phyloP scores from a whole-genome alignment of 352 stramenopile species.

The Phytopythium chamaehyphon region DNA sequence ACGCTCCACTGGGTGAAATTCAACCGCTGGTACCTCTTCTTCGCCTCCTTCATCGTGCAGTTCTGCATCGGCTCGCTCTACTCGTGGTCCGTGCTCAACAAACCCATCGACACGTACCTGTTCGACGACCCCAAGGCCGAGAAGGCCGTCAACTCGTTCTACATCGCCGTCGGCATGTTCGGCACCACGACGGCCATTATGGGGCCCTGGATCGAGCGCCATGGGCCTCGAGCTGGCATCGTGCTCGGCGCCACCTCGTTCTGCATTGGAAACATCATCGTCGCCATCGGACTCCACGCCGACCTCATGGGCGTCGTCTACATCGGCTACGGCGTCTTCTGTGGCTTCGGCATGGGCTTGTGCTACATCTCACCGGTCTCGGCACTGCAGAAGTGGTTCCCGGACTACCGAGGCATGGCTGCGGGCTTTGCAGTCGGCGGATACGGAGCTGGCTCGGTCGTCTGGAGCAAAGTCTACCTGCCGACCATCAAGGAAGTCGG shows the following conservation, averaged over 20 bases:
- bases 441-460: slow-evolving; percentile 54
- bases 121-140: slow-evolving; percentile 42
- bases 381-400: slow-evolving; percentile 78
- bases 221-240: slow-evolving; percentile 46
- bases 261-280: slow-evolving; percentile 44
- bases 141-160: slow-evolving; percentile 70
- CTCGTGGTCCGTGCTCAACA: slow-evolving; percentile 76
- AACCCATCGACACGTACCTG: slow-evolving; percentile 50
- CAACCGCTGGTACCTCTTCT: slow-evolving; percentile 63
- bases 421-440: slow-evolving; percentile 64
- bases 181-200: slow-evolving; percentile 57
- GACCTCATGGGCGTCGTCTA: slow-evolving; percentile 48
- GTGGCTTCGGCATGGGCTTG: slow-evolving; percentile 57
- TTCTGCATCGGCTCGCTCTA: slow-evolving; percentile 77
- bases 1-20: slow-evolving; percentile 40
- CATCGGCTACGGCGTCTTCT: slow-evolving; percentile 64
- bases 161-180: slow-evolving; percentile 61
- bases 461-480: slow-evolving; percentile 66
- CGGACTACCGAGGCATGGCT: slow-evolving; percentile 62
- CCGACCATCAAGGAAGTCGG: slow-evolving; percentile 47
- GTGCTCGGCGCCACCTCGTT: slow-evolving; percentile 49
- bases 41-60: slow-evolving; percentile 52
- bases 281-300: slow-evolving; percentile 40
- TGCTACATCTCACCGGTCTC: slow-evolving; percentile 78
- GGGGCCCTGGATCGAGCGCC: slow-evolving; percentile 64